Evolutionary conservation across 805 yeast genomes (phyloP), one percentile per base, ranked within the genome.

Genomic region (Saccharomycopsis sp.): DNA sequence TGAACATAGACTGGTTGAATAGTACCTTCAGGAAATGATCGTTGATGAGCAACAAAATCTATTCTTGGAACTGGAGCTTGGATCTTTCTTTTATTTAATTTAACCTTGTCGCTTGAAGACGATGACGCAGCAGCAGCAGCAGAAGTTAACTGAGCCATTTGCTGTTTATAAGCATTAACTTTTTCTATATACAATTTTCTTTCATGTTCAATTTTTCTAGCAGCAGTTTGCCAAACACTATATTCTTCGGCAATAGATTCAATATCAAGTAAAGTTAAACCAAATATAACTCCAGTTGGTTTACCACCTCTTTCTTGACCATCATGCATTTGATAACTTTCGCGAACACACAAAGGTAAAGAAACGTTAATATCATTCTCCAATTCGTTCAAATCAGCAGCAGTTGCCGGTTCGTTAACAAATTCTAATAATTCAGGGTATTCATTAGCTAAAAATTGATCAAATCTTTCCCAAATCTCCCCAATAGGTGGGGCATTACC

Each of bases 371-470:
- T 67, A 61, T 90, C 97, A 55, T 75, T 75, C 65, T 93, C 97
- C 29, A 93, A 81, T 54, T 84, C 93, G 52, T 72, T 71, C 46
- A 93, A 68, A 59, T 93, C 98, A 47, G 81, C 75, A 34, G 74
- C 72, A 0, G 96, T 86, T 50, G 88, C 93, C 24, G 87, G 84
- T 43, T 77, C 81, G 58, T 81, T 79, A 51, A 93, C 64, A 43
- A 89, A 79, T 44, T 85, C 89, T 48, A 72, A 75, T 47, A 93
- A 68, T 62, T 93, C 98, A 1, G 94, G 87, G 52, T 81, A 83
- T 61, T 86, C 75, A 45, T 77, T 75, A 27, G 74, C 71, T 16
- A 43, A 44, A 28, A 41, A 37, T 23, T 41, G 36, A 9, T 50
- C 53, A 13, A 50, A 32, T 38, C 51, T 37, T 37, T 50, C 50